These are phyloP conservation scores for Saturnispora kantuleensis DNA, from an alignment of 805 yeast genomes.

Conservation along the genomic window DNA sequence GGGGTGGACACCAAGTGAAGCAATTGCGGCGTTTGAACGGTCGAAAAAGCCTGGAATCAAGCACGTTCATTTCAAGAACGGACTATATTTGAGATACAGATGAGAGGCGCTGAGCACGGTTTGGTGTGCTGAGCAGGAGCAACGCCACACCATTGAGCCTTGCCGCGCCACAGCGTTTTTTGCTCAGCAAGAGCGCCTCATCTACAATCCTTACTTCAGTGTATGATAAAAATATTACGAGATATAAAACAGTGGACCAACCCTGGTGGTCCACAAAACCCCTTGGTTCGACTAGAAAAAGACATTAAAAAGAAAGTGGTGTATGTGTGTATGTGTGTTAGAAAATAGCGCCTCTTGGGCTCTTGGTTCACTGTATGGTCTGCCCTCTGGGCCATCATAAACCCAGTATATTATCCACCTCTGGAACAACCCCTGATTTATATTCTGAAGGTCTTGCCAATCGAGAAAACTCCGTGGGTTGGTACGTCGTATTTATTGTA, in stretches of 20 bases:
- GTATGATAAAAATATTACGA: too few species aligned
- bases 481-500: constrained; percentile 12
- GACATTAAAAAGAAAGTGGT: neutral
- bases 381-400: too few species aligned
- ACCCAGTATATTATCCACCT: too few species aligned
- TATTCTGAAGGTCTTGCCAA: constrained; percentile 26
- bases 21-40: constrained; percentile 45
- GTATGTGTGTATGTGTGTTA: neutral
- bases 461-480: constrained; percentile 22
- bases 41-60: constrained; percentile 66
- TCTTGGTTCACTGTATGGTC: too few species aligned
- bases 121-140: too few species aligned
- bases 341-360: too few species aligned
- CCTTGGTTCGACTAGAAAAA: neutral
- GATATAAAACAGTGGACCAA: too few species aligned
- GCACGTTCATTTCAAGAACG: constrained; percentile 70
- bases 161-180: too few species aligned
- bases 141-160: too few species aligned
- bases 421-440: constrained; percentile 3
- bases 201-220: too few species aligned
- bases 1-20: constrained; percentile 52
- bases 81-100: constrained; percentile 55
- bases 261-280: too few species aligned
- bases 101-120: neutral
- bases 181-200: too few species aligned